Evolutionary conservation across 2,329 filamentous ascomycete genomes (phyloP).

Genomic region (Scedosporium aurantiacum): DNA sequence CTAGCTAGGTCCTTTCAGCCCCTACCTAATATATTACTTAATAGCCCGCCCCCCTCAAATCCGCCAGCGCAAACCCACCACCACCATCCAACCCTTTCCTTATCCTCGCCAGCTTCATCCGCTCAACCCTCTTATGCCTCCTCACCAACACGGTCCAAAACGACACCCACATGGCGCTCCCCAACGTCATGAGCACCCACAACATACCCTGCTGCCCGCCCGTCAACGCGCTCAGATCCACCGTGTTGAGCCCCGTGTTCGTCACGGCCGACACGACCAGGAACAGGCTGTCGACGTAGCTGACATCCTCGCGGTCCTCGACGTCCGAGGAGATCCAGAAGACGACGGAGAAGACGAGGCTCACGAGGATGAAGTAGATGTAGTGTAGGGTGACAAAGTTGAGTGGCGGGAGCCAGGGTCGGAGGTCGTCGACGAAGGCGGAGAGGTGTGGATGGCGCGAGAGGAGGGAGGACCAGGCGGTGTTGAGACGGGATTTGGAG

Average conservation of each 20-base stretch:
- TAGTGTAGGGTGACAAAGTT: slow-evolving; percentile 59
- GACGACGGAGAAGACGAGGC: slow-evolving; percentile 44
- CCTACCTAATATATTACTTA: too few relatives aligned
- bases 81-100: slow-evolving; percentile 4
- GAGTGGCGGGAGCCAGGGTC: slow-evolving; percentile 21
- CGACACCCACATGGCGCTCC: slow-evolving; percentile 56
- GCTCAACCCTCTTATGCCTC: slow-evolving; percentile 38
- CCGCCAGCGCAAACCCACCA: background rate
- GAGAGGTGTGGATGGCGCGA: background rate
- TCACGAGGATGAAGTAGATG: slow-evolving; percentile 49
- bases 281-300: slow-evolving; percentile 56
- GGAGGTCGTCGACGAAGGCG: background rate
- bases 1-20: too few relatives aligned
- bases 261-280: slow-evolving; percentile 57
- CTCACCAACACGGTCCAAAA: slow-evolving; percentile 51
- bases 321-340: slow-evolving; percentile 49
- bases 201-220: slow-evolving; percentile 58
- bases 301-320: slow-evolving; percentile 28
- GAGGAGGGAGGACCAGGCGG: background rate
- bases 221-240: slow-evolving; percentile 51
- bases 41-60: background rate
- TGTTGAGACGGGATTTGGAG: background rate
- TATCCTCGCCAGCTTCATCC: slow-evolving; percentile 21
- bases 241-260: slow-evolving; percentile 55
- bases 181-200: slow-evolving; percentile 53